Evolutionary conservation across 164 flowering plant species (phyloP).

Genomic region (Kingdonia uniflora): DNA sequence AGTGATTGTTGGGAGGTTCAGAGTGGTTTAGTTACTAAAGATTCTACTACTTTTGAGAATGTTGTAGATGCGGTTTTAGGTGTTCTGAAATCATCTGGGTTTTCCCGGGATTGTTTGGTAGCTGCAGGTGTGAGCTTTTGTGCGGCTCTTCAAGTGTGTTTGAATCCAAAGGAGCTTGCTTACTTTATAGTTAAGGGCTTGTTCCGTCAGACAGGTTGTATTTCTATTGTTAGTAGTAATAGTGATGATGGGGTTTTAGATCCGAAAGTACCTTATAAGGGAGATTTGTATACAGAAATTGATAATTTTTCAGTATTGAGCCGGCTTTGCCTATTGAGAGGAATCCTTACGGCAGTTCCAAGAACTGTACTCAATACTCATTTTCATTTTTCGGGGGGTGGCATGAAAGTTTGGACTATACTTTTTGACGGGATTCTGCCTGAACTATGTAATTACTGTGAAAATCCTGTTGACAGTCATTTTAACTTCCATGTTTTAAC

Average conservation of each 20-base stretch:
- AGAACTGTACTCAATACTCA: conserved; percentile 50
- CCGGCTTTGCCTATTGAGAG: conserved; percentile 83
- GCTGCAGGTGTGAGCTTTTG: conserved; percentile 92
- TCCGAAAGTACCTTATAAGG: conserved; percentile 39
- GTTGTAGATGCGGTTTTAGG: conserved; percentile 34
- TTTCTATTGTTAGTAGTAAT: conserved; percentile 10
- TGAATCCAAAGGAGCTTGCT: conserved; percentile 54
- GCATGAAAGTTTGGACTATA: conserved; percentile 42
- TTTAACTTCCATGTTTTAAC: conserved; percentile 92
- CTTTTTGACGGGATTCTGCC: conserved; percentile 85
- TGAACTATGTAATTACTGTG: conserved; percentile 73
- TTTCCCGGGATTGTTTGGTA: conserved; percentile 87
- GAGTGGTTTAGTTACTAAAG: conserved; percentile 9
- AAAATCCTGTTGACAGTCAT: conserved; percentile 86
- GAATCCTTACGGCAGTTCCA: conserved; percentile 86
- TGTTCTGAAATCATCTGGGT: conserved; percentile 54
- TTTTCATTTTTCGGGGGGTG: conserved; percentile 20
- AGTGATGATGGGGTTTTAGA: conserved; percentile 16
- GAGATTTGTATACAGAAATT: conserved; percentile 45
- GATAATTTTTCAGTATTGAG: conserved; percentile 43
- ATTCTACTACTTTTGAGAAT: conserved; percentile 29
- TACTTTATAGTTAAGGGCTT: conserved; percentile 41
- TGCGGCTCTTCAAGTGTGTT: conserved; percentile 77
- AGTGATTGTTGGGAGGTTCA: conserved; percentile 1
- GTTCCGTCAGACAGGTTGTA: conserved; percentile 23